Evolutionary conservation across 768 basidiomycete genomes (phyloP).

Genomic region (Suillus cothurnatus): DNA sequence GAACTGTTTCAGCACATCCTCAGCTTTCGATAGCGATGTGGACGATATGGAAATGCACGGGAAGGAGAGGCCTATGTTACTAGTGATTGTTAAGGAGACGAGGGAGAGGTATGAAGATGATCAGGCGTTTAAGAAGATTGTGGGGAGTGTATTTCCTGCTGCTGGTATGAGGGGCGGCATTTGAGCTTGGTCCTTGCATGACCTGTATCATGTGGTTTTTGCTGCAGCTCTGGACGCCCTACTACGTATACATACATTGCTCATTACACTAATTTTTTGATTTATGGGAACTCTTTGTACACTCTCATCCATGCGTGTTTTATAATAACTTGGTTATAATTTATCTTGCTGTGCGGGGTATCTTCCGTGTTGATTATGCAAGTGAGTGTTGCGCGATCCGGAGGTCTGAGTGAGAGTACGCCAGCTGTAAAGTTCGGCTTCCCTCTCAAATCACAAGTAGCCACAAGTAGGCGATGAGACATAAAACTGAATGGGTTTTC

Average conservation of each 20-base stretch:
- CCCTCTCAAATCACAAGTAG: no score
- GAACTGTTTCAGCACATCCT: slow-evolving; percentile 36
- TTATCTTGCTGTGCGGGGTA: not conserved
- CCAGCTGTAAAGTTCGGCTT: not conserved
- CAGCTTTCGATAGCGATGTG: slow-evolving; percentile 35
- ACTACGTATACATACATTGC: not conserved
- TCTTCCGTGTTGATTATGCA: no score
- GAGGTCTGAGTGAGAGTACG: no score
- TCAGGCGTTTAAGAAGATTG: slow-evolving; percentile 32
- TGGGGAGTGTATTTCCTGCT: slow-evolving; percentile 30
- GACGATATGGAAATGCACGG: slow-evolving; percentile 20
- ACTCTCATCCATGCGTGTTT: not conserved
- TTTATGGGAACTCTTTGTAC: not conserved
- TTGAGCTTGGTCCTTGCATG: not conserved
- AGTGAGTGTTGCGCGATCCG: no score
- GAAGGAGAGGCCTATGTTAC: slow-evolving; percentile 21
- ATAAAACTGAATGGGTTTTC: no score
- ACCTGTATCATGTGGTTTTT: no score
- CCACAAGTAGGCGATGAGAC: no score
- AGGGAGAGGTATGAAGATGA: slow-evolving; percentile 37
- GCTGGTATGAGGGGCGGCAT: slow-evolving; percentile 4
- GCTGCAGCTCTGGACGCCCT: not conserved
- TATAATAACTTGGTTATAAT: not conserved
- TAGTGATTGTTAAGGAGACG: slow-evolving; percentile 37
- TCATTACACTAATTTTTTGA: not conserved